Evolutionary conservation across 306 rosid species (phyloP), one percentile per base, ranked within the genome.

Genomic region (Hippophae rhamnoides): DNA sequence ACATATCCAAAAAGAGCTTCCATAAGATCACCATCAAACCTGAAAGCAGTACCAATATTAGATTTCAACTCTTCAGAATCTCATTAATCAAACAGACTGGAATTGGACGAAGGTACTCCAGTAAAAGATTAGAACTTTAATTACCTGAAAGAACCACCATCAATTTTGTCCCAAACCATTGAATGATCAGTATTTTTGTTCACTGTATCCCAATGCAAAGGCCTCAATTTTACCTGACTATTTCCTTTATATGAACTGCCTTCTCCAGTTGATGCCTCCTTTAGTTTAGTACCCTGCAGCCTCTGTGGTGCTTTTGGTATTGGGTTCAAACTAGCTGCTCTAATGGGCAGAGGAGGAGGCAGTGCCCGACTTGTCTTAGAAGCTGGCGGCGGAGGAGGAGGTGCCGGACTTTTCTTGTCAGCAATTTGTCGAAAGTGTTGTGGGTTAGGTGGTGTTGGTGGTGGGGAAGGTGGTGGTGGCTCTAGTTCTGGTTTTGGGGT

Each of bases 1-100:
- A 77, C 86, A 7, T 47, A 64, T 41, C 97, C 95, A 9, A 93
- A 93, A 18, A 93, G 95, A 55, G 93, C 90, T 75, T 93, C 99
- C 97, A 88, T 86, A 31, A 93, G 82, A 69, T 89, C 90, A 13
- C 84, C 85, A 77, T 93, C 38, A 31, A 31, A 31, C 38, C 38
- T 31, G 38, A 31, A 31, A 31, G 38, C 38, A 31, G 5, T 31
- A 31, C 38, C 38, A 31, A 31, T 31, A 31, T 31, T 31, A 31
- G 4, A 31, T 31, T 31, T 31, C 38, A 31, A 31, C 38, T 31
- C 38, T 2, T 31, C 38, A 31, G 38, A 31, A 31, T 31, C 38
- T 31, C 38, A 31, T 2, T 31, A 31, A 31, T 31, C 38, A 31
- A 31, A 31, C 38, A 31, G 38, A 31, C 5, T 31, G 38, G 5